A percentile compares a stretch with the other conserved stretches of the same genome.
Evolutionary conservation across 257 asterid genomes (phyloP).

Genomic region (Verbena officinalis): DNA sequence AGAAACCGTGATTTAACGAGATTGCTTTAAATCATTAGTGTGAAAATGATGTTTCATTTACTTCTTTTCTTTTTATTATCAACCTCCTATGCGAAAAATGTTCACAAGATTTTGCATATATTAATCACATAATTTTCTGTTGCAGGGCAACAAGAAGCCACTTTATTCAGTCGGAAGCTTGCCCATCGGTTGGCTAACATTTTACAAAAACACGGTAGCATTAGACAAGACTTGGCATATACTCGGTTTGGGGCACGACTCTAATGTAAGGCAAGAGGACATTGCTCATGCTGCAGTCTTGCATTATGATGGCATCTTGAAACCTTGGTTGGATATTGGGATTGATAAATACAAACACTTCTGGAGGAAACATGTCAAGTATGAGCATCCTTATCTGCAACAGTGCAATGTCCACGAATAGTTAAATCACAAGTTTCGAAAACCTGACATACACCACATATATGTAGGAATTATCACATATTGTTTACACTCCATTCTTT

Average conservation of each 20-base stretch:
- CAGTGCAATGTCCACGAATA: conserved; percentile 80
- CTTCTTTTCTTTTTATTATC: too few relatives aligned
- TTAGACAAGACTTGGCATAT: conserved; percentile 76
- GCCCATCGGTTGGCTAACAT: conserved; percentile 89
- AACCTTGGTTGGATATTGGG: conserved; percentile 94
- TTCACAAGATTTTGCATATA: background rate
- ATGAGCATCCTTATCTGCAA: conserved; percentile 72
- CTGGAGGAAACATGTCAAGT: conserved; percentile 72
- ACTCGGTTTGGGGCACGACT: conserved; percentile 78
- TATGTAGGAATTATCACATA: conserved; percentile 30
- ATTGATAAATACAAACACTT: conserved; percentile 63
- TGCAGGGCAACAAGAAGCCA: conserved; percentile 65
- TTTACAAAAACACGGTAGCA: conserved; percentile 58
- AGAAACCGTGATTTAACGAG: background rate
- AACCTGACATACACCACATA: conserved; percentile 3
- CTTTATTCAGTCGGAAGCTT: conserved; percentile 75
- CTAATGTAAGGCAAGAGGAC: conserved; percentile 48
- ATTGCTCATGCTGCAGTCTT: conserved; percentile 70
- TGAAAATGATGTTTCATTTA: too few relatives aligned
- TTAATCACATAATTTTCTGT: conserved; percentile 17
- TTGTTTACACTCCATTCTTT: conserved; percentile 43
- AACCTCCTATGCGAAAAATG: background rate
- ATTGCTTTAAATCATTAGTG: background rate
- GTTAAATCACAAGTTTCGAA: conserved; percentile 18
- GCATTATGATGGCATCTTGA: conserved; percentile 81